Base-by-base conservation (phyloP, 768 basidiomycete genomes). In the Naganishia onofrii region DNA sequence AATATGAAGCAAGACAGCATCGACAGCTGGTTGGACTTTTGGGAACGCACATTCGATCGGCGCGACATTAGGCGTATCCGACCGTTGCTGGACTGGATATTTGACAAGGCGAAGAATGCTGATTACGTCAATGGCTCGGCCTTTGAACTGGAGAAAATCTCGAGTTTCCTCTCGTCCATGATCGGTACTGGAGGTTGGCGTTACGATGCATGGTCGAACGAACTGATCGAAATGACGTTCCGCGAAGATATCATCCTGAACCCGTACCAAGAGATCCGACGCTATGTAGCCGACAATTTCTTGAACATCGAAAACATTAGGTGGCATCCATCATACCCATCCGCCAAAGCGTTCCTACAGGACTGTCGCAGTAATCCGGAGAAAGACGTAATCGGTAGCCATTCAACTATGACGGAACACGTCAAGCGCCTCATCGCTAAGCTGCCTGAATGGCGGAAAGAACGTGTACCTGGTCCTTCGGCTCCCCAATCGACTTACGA, bases 401-500 rank as follows among this genome's bases (percentile, higher is more conserved):
- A 88, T 28, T 87, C 87, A 7, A 82, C 79, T 17, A 89, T 87
- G 76, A 81, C 86, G 68, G 81, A 83, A 26, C 86, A 84, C 69
- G 82, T 93, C 55, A 77, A 84, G 42, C 78, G 83, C n/a, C 86
- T 91, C 65, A 78, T 88, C 52, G 79, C 77, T 28, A 83, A 87
- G 44, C 81, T 96, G 55, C 87, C 88, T 0, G 79, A 83, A 69
- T 91, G 88, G 89, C 88, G 88, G 77, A 84, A 85, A 69, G 85
- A 90, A 72, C 87, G 93, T 44, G 85, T 93, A 29, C 87, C 92
- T 31, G 92, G 93, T 66, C 93, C 93, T 0, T 86, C 91, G 69
- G 91, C 91, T 69, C 88, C 86, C 71, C 89, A 92, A 76, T 95
- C 93, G 10, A 86, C 87, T 85, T 93, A 93, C 78, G 93, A 95